A percentile compares a stretch with the other conserved stretches of the same genome.
Evolutionary conservation across 345 rosid genomes (phyloP).

Genomic region (Pistacia atlantica): DNA sequence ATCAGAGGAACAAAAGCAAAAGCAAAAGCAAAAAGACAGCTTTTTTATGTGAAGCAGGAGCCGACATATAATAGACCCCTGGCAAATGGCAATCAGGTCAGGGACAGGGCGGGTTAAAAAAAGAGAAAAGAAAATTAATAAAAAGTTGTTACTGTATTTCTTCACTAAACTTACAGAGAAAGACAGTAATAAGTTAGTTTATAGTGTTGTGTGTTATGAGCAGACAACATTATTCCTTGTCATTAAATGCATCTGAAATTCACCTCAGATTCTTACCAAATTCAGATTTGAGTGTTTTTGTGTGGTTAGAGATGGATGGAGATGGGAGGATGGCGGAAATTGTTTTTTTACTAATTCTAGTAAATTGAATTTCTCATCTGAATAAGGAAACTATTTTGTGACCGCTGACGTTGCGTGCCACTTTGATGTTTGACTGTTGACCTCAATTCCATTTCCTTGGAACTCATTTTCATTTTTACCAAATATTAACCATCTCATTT

Average conservation of each 20-base stretch:
- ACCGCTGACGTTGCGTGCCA: constrained; percentile 21
- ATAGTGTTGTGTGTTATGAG: constrained; percentile 7
- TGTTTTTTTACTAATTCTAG: background rate
- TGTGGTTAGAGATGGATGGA: no score
- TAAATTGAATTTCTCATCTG: background rate
- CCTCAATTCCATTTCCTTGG: no score
- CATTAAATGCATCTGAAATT: constrained; percentile 22
- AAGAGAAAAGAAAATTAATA: background rate
- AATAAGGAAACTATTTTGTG: constrained; percentile 25
- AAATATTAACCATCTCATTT: no score
- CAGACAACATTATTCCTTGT: constrained; percentile 7
- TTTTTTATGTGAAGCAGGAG: constrained; percentile 45
- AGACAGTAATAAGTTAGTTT: background rate
- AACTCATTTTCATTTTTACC: no score
- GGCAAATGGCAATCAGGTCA: constrained; percentile 32
- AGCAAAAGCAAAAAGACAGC: constrained; percentile 49
- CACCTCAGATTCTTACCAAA: constrained; percentile 8
- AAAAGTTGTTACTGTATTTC: background rate
- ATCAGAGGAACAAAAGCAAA: constrained; percentile 62
- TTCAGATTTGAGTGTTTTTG: background rate
- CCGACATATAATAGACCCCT: constrained; percentile 73
- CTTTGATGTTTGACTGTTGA: background rate
- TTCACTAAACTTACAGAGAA: background rate
- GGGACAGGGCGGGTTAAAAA: background rate
- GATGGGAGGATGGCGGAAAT: no score